These are phyloP conservation scores for Dicorynia guianensis DNA, from an alignment of 306 rosid species.

Conservation along the genomic window DNA sequence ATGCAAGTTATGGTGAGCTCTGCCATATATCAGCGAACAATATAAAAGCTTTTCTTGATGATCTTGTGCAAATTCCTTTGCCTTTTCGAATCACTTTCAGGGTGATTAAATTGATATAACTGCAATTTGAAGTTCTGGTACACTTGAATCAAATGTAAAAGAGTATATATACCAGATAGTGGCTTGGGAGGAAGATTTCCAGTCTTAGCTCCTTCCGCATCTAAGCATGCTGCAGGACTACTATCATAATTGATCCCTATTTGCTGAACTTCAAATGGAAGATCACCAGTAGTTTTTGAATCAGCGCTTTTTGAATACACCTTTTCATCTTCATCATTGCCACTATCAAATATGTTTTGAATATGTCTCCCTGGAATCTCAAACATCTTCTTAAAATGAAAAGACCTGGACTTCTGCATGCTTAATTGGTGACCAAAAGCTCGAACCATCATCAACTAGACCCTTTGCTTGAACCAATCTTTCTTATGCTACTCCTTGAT, in stretches of 20 bases:
- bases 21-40: neutral
- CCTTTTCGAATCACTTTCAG: slow-evolving; percentile 1
- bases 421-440: slow-evolving; percentile 52
- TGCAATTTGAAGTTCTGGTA: slow-evolving; percentile 4
- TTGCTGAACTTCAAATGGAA: slow-evolving; percentile 25
- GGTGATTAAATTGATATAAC: slow-evolving; percentile 26
- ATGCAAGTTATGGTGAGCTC: neutral
- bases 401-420: slow-evolving; percentile 73
- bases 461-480: slow-evolving; percentile 16
- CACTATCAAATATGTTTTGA: slow-evolving; percentile 59
- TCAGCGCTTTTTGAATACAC: slow-evolving; percentile 43
- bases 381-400: slow-evolving; percentile 68
- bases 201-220: slow-evolving; percentile 26
- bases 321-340: slow-evolving; percentile 45
- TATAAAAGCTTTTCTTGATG: no score
- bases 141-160: slow-evolving; percentile 5
- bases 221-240: slow-evolving; percentile 38
- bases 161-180: slow-evolving; percentile 50
- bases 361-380: slow-evolving; percentile 65
- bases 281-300: neutral
- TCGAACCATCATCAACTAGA: slow-evolving; percentile 66
- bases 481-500: slow-evolving; percentile 25
- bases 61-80: no score
- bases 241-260: slow-evolving; percentile 35
- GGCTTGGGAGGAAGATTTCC: slow-evolving; percentile 42